phyloP scores from a whole-genome alignment of 208 protist genomes.

The Crithidia sp. region DNA sequence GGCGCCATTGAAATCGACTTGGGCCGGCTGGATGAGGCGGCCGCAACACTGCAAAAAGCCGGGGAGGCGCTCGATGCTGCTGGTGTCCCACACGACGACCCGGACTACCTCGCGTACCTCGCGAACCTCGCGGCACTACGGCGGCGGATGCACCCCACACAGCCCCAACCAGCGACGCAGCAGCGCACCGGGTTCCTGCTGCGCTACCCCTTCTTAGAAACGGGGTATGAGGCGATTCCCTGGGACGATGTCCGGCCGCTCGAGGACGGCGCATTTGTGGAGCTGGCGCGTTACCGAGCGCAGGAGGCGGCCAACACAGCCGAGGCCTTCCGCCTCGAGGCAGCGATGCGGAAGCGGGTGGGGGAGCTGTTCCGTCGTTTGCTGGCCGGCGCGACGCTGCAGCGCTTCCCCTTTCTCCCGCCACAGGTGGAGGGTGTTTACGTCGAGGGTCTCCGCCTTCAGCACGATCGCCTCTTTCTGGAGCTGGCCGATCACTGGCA shows the following conservation, averaged over 20 bases:
- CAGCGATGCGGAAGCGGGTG: slow-evolving; percentile 53
- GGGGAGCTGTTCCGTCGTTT: slow-evolving; percentile 63
- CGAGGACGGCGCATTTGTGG: slow-evolving; percentile 63
- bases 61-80: slow-evolving; percentile 52
- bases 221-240: slow-evolving; percentile 45
- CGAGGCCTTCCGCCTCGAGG: slow-evolving; percentile 45
- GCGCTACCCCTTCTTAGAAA: slow-evolving; percentile 69
- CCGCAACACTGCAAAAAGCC: slow-evolving; percentile 44
- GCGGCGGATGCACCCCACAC: slow-evolving; percentile 22
- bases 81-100: slow-evolving; percentile 51
- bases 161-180: slow-evolving; percentile 1
- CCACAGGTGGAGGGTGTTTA: slow-evolving; percentile 46
- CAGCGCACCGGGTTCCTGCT: slow-evolving; percentile 42
- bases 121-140: slow-evolving; percentile 50
- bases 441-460: slow-evolving; percentile 56
- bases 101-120: slow-evolving; percentile 72
- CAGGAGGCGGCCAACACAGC: slow-evolving; percentile 19
- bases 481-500: slow-evolving; percentile 35
- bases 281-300: slow-evolving; percentile 50
- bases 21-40: slow-evolving; percentile 44
- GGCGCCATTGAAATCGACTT: slow-evolving; percentile 75
- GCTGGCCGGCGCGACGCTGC: slow-evolving; percentile 50
- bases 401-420: slow-evolving; percentile 65
- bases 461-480: slow-evolving; percentile 51
- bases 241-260: slow-evolving; percentile 65